Conservation (phyloP, 2,329 filamentous ascomycete genomes). For the Mariannaea elegans region DNA sequence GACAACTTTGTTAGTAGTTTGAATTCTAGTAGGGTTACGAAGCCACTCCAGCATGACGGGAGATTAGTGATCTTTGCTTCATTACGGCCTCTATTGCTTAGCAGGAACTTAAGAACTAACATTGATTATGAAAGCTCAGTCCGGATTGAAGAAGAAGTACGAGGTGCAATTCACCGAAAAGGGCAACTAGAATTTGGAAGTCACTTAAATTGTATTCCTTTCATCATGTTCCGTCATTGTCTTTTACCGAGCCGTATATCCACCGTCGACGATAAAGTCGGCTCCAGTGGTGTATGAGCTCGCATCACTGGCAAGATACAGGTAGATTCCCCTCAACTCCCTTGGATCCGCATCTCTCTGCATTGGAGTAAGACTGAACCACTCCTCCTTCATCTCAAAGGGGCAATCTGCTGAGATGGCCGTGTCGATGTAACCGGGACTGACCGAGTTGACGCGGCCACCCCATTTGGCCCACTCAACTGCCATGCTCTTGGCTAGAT, state of each 20-base stretch:
- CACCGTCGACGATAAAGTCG: slow-evolving; percentile 28
- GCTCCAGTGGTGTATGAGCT: slow-evolving; percentile 28
- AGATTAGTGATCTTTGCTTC: too few species aligned
- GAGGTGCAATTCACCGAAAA: too few species aligned
- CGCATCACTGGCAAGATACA: slow-evolving; percentile 38
- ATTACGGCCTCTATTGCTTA: too few species aligned
- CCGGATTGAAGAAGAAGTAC: too few species aligned
- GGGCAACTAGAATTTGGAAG: too few species aligned
- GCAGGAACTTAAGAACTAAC: too few species aligned
- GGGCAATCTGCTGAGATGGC: slow-evolving; percentile 44
- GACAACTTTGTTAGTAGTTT: too few species aligned
- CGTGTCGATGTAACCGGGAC: slow-evolving; percentile 51
- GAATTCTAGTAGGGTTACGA: too few species aligned
- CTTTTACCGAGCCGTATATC: slow-evolving; percentile 28
- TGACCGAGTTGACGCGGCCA: slow-evolving; percentile 51
- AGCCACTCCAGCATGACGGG: too few species aligned
- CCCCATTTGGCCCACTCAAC: slow-evolving; percentile 56
- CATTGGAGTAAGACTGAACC: slow-evolving; percentile 44
- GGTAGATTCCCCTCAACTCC: slow-evolving; percentile 44
- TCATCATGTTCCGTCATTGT: neutral
- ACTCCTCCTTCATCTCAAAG: slow-evolving; percentile 47
- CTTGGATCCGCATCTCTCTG: slow-evolving; percentile 41
- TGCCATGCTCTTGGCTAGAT: slow-evolving; percentile 51
- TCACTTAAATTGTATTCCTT: too few species aligned
- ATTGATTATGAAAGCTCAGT: too few species aligned